Evolutionary conservation across 2,329 filamentous ascomycete species (phyloP).

Genomic region (Ustulina deusta): DNA sequence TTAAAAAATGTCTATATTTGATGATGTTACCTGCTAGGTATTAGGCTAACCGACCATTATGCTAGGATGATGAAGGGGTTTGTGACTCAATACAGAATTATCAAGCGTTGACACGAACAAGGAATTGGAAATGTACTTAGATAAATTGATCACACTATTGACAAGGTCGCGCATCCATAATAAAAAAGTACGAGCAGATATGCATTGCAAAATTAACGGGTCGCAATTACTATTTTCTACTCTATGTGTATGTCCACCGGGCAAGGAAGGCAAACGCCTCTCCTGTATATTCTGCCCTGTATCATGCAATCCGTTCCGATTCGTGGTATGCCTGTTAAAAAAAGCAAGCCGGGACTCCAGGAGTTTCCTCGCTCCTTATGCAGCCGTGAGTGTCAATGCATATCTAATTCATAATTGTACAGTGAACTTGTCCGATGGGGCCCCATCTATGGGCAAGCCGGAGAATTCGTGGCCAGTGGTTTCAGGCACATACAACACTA

Average conservation of each 20-base stretch:
- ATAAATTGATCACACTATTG: neutral
- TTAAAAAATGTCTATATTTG: neutral
- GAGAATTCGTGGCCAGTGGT: neutral
- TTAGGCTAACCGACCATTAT: neutral
- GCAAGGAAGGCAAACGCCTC: constrained; percentile 1
- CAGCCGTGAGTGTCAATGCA: constrained; percentile 36
- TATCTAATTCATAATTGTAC: constrained; percentile 39
- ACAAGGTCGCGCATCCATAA: neutral
- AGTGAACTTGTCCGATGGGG: constrained; percentile 16
- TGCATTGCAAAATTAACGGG: constrained; percentile 5
- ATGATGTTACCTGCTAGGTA: neutral
- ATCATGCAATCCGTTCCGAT: constrained; percentile 35
- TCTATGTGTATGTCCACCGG: constrained; percentile 7
- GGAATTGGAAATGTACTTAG: no score
- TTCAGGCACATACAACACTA: constrained; percentile 32
- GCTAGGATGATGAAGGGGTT: neutral
- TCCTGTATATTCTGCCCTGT: constrained; percentile 9
- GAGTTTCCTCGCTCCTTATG: constrained; percentile 34
- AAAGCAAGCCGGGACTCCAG: constrained; percentile 38
- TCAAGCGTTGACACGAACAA: neutral
- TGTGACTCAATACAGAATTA: neutral
- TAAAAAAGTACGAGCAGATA: neutral
- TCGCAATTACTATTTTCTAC: constrained; percentile 15
- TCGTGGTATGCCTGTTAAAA: constrained; percentile 34
- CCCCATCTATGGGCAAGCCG: neutral